Base-by-base conservation (phyloP, 805 yeast genomes). In the Saccharomycopsis amapae region DNA sequence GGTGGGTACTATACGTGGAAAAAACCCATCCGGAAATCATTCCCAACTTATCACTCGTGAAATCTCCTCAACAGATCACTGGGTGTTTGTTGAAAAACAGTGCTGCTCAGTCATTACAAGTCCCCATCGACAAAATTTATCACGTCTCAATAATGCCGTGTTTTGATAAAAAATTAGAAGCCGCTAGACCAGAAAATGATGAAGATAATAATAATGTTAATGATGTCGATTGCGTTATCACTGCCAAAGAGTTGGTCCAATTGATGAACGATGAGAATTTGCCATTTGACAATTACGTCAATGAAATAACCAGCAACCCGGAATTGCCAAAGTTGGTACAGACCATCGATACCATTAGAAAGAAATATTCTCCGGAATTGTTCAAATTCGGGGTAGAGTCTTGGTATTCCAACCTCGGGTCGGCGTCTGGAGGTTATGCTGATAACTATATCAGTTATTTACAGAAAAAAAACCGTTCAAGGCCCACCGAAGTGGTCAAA, bases 111-210 rank as follows among this genome's bases (percentile, higher is more conserved):
- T 69, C 70, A 15, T 58, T 67, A 10, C 54, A 58, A 2, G 51
- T 62, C 0, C 22, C 53, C 4, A 46, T 46, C 1, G 58, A 66
- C 0, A 56, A 73, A 2, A 64, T 88, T 0, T 93, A 86, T 58
- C 97, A 90, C 61, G 64, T 93, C 45, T 75, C 93, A 5, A 69
- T 93, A 18, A 90, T 90, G 97, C 97, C 98, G 1, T 90, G 97
- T 57, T 93, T 93, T 61, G 98, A 93, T 62, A 93, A 93, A 65
- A 93, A 93, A 62, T 71, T 89, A 35, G 98, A 93, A 65, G 93
- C 96, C 23, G 88, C 95, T 3, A 72, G 97, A 51, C 81, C 85
- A 0, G 96, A 86, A 53, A 66, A 71, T 43, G 69, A 64, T 17
- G 57, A 51, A 2, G 52, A 53, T 2, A 44, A 34, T 3, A 17